Percentiles rank a stretch among this genome's conserved stretches.
phyloP scores from a whole-genome alignment of 2,329 filamentous ascomycete genomes.

The Phaeosphaeria sp. region DNA sequence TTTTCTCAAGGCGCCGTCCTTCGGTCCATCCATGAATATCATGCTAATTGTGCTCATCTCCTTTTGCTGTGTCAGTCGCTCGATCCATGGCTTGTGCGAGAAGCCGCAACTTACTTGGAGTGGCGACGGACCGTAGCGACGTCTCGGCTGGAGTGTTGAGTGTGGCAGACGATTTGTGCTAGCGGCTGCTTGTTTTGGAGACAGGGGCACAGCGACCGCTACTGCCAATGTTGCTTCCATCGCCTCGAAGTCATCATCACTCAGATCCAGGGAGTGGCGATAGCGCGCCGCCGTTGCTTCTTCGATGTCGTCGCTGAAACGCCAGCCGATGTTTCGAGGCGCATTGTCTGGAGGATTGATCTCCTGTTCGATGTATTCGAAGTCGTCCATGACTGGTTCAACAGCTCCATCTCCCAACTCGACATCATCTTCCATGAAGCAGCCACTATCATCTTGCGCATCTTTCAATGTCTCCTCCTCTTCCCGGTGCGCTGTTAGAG shows the following conservation, averaged over 20 bases:
- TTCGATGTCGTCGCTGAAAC: constrained; percentile 7
- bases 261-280: not conserved
- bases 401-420: not conserved
- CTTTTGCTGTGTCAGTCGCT: not conserved
- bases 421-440: not conserved
- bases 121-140: not conserved
- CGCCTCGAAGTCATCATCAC: not conserved
- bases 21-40: not conserved
- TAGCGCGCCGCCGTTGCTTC: not conserved
- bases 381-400: not conserved
- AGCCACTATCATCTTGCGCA: not conserved
- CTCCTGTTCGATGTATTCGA: not conserved
- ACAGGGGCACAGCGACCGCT: not conserved
- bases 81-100: not conserved
- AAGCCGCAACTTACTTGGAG: not conserved
- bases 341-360: not conserved
- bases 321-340: constrained; percentile 5
- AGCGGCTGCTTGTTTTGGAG: not conserved
- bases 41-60: not conserved
- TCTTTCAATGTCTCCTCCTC: not conserved
- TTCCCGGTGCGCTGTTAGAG: not conserved
- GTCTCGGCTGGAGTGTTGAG: not conserved
- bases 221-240: not conserved
- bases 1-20: too few relatives aligned
- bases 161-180: too few relatives aligned